Evolutionary conservation across 78 protist species (phyloP).

Genomic region (Guillardia theta): DNA sequence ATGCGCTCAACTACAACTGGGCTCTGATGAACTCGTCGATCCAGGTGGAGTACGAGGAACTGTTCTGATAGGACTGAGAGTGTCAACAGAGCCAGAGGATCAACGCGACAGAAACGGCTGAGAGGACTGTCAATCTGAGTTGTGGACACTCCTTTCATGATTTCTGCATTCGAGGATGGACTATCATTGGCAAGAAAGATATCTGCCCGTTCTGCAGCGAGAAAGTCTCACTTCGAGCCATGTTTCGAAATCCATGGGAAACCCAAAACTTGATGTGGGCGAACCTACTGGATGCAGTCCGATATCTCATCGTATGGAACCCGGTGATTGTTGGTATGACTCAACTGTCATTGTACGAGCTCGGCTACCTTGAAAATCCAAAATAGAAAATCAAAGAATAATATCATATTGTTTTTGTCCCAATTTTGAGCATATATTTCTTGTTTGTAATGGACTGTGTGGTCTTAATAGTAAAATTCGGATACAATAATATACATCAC

Average conservation of each 20-base stretch:
- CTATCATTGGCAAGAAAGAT: not conserved
- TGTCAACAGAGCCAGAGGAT: not conserved
- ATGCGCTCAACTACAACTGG: conserved; percentile 26
- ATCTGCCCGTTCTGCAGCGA: conserved; percentile 35
- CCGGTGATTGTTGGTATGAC: not conserved
- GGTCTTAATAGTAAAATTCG: too few relatives aligned
- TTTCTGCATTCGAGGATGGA: conserved; percentile 39
- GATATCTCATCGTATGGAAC: conserved; percentile 29
- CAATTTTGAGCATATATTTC: too few relatives aligned
- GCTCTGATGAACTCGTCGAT: not conserved
- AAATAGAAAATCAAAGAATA: too few relatives aligned
- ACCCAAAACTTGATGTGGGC: not conserved
- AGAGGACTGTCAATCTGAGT: not conserved
- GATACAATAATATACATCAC: too few relatives aligned
- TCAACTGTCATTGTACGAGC: not conserved
- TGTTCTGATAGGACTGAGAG: not conserved
- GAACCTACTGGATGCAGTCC: not conserved
- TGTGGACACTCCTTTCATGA: conserved; percentile 32
- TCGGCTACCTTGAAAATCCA: too few relatives aligned
- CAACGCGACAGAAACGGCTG: not conserved
- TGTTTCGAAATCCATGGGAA: not conserved
- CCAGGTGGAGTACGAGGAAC: not conserved
- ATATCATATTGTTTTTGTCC: too few relatives aligned
- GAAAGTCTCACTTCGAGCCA: not conserved
- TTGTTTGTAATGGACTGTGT: too few relatives aligned